phyloP scores from a whole-genome alignment of 768 basidiomycete genomes.

The Russula vinacea region DNA sequence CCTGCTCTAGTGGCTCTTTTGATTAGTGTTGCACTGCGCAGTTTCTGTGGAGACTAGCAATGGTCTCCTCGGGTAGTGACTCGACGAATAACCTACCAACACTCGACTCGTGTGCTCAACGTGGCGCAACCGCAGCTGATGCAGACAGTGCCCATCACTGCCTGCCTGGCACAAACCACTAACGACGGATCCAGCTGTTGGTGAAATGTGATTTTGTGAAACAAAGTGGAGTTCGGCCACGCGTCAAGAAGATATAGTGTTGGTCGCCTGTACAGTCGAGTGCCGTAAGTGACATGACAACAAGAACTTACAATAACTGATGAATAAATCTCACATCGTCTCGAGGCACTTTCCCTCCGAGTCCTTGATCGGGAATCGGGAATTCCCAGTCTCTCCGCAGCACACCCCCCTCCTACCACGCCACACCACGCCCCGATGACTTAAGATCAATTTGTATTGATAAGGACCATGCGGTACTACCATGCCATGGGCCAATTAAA shows the following conservation, averaged over 20 bases:
- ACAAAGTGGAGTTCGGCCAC: not conserved
- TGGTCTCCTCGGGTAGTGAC: constrained; percentile 8
- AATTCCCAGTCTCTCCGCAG: too few relatives aligned
- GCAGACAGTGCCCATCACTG: constrained; percentile 17
- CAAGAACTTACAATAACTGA: too few relatives aligned
- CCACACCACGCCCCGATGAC: too few relatives aligned
- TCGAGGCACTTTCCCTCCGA: too few relatives aligned
- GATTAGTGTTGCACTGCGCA: not conserved
- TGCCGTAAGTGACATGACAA: too few relatives aligned
- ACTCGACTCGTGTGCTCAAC: constrained; percentile 24
- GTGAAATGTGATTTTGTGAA: constrained; percentile 25
- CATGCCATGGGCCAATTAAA: too few relatives aligned
- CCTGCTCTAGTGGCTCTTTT: not conserved
- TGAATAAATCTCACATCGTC: too few relatives aligned
- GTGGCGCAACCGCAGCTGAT: constrained; percentile 15
- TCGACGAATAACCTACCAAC: not conserved
- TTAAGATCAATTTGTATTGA: too few relatives aligned
- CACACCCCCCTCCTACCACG: too few relatives aligned
- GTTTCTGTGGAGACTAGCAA: constrained; percentile 23
- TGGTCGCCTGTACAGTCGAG: too few relatives aligned
- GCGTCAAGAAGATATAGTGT: constrained; percentile 1
- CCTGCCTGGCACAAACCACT: not conserved
- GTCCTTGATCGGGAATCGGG: too few relatives aligned
- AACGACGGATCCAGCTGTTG: not conserved
- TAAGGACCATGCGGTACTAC: too few relatives aligned